Evolutionary conservation across 257 asterid genomes (phyloP).

Genomic region (Nicotiana benthamiana): DNA sequence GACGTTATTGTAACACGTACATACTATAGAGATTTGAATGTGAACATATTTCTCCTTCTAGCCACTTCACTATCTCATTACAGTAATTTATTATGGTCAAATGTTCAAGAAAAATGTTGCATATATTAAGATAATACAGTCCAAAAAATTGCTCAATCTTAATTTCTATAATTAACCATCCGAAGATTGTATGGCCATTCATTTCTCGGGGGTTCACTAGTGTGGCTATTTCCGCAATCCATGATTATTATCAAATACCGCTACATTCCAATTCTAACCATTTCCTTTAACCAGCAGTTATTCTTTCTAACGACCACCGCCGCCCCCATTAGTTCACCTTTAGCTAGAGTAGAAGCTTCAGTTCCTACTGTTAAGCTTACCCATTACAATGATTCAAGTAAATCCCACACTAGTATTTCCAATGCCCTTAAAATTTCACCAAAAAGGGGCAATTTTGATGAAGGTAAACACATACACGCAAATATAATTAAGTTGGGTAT

Average conservation of each 20-base stretch:
- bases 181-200: no score
- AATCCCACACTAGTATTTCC: background rate
- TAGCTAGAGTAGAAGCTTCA: background rate
- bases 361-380: background rate
- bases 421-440: slow-evolving; percentile 13
- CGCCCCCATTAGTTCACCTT: background rate
- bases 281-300: background rate
- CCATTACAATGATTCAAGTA: background rate
- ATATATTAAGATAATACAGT: no score
- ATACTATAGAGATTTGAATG: no score
- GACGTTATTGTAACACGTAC: no score
- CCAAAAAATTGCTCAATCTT: no score
- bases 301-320: background rate
- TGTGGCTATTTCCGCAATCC: no score
- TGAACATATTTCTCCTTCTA: no score
- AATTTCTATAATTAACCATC: no score
- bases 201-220: no score
- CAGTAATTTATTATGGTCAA: no score
- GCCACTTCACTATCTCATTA: no score
- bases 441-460: slow-evolving; percentile 6
- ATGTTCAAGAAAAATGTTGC: no score
- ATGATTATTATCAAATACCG: slow-evolving; percentile 2
- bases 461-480: slow-evolving; percentile 15
- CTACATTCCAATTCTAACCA: background rate
- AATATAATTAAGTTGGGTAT: slow-evolving; percentile 14